Evolutionary conservation across 1,284 basidiomycete genomes (phyloP), one percentile per base, ranked within the genome.

Genomic region (Tetrapyrgos nigripes): DNA sequence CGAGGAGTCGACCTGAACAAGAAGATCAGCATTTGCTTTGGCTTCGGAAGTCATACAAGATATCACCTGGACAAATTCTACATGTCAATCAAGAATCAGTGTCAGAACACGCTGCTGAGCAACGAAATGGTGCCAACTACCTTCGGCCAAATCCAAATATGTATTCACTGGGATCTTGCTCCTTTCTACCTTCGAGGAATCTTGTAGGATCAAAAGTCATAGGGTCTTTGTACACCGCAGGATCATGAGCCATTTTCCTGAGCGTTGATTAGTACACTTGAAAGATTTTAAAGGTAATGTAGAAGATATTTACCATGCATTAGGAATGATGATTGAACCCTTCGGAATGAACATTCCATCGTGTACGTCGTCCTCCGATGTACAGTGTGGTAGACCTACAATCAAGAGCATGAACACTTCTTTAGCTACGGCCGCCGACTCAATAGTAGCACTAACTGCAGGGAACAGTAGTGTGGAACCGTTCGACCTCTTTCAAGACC

Each of bases 61-160:
- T 17, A 17, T n/a, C n/a, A 40, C 37, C 37, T 40, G 37, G 37
- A n/a, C 37, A 40, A 40, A 40, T 6, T 40, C 37, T 40, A 40
- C n/a, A n/a, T n/a, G n/a, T 40, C 14, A 17, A 40, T 8, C 14
- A n/a, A 40, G 19, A 40, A 8, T 8, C 31, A 33, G 14, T 33
- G 14, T 8, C 8, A n/a, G n/a, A 33, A 33, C 31, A 8, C 31
- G 14, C 8, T 33, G 8, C 31, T 14, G 31, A 8, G 31, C 8
- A 33, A 14, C 8, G 8, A 14, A 40, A 17, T 40, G n/a, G n/a
- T n/a, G n/a, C 4, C 17, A 40, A 11, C 14, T 8, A 48, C 53
- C 53, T 46, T 31, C 53, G 26, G n/a, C 53, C 53, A n/a, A 55
- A 46, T 33, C 53, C 53, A n/a, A 55, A 55, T 23, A 45, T 55